phyloP scores from a whole-genome alignment of 1,284 basidiomycete species.

The Puccinia triticina region DNA sequence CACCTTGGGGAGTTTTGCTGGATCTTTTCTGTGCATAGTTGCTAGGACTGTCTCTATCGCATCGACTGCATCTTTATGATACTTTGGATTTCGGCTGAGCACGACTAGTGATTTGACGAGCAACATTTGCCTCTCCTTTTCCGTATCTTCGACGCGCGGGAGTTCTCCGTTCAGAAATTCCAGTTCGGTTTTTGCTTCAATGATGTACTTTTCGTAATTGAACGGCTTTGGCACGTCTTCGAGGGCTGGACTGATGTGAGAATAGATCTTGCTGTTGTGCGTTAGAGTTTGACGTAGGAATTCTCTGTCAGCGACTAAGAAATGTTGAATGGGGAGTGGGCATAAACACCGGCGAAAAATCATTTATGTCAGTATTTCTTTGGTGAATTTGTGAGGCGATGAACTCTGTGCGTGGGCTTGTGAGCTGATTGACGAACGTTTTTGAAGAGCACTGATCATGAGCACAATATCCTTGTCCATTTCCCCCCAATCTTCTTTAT shows the following conservation, averaged over 20 bases:
- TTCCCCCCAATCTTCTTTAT: not conserved
- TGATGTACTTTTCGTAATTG: not conserved
- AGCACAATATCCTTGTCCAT: not conserved
- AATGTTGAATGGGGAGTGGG: not conserved
- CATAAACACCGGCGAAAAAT: not conserved
- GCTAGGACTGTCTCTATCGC: not conserved
- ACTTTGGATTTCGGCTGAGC: not conserved
- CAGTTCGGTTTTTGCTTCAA: not conserved
- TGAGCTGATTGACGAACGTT: not conserved
- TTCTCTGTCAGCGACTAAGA: not conserved
- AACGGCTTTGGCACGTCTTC: too few species aligned
- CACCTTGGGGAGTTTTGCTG: not conserved
- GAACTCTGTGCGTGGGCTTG: too few species aligned
- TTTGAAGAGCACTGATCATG: not conserved
- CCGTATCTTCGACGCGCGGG: not conserved
- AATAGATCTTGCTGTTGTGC: not conserved
- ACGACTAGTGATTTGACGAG: not conserved
- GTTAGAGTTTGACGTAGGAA: not conserved
- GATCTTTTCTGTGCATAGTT: not conserved
- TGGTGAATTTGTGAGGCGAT: not conserved
- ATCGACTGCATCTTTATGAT: not conserved
- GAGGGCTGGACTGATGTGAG: not conserved
- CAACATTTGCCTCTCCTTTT: not conserved
- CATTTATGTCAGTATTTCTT: not conserved
- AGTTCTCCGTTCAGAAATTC: not conserved